Conservation (phyloP, 2,329 filamentous ascomycete species). For the Meredithiella fracta region DNA sequence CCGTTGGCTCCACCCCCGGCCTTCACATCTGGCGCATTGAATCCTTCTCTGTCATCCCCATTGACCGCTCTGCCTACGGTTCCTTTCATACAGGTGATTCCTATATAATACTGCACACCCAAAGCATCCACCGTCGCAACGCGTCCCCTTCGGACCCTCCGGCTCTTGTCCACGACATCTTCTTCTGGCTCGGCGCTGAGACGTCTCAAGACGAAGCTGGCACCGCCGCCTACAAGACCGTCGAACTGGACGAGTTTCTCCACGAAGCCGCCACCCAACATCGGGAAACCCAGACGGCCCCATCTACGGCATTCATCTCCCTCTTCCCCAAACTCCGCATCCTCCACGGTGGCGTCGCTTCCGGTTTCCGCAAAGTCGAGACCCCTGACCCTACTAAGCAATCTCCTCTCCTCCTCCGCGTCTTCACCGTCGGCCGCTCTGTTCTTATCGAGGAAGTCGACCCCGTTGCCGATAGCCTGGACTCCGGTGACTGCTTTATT, state of each 20-base stretch:
- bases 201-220: constrained; percentile 54
- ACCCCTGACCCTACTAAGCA: constrained; percentile 25
- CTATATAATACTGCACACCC: constrained; percentile 48
- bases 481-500: constrained; percentile 50
- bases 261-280: constrained; percentile 45
- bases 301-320: constrained; percentile 41
- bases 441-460: constrained; percentile 41
- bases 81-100: constrained; percentile 52
- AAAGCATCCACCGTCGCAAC: constrained; percentile 27
- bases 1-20: constrained; percentile 35
- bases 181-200: constrained; percentile 52
- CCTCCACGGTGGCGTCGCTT: constrained; percentile 40
- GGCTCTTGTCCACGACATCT: constrained; percentile 46
- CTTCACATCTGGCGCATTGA: constrained; percentile 51
- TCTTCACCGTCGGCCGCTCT: constrained; percentile 41
- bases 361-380: constrained; percentile 49
- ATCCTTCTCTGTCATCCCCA: constrained; percentile 46
- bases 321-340: constrained; percentile 47
- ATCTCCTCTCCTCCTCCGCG: constrained; percentile 37
- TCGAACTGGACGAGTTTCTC: constrained; percentile 52
- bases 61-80: constrained; percentile 39
- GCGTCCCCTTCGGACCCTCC: constrained; percentile 21
- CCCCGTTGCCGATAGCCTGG: constrained; percentile 43
- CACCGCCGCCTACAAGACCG: constrained; percentile 53
- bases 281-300: constrained; percentile 43